A percentile compares a stretch with the other conserved stretches of the same genome.
Evolutionary conservation across 73 alveolate genomes (phyloP).

Genomic region (Tetrahymena elliotti): DNA sequence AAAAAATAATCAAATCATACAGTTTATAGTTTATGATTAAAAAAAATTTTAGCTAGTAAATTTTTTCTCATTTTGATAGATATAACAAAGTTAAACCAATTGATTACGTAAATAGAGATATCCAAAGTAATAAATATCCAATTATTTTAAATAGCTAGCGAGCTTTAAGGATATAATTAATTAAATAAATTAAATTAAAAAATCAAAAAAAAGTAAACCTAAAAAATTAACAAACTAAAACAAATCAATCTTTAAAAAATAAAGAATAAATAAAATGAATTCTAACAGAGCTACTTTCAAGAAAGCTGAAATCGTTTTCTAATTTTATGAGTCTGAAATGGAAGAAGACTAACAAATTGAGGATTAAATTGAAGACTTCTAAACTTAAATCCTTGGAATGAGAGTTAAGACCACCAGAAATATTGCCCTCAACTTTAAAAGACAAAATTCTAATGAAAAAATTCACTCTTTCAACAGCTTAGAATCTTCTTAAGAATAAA

Average conservation of each 20-base stretch:
- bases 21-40: too few species aligned
- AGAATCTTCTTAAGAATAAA: background rate
- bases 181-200: background rate
- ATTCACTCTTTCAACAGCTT: background rate
- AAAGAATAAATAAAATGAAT: background rate
- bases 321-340: background rate
- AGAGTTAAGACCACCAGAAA: background rate
- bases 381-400: background rate
- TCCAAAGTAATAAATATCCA: background rate
- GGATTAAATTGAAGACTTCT: background rate
- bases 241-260: background rate
- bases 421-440: background rate
- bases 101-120: background rate
- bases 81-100: background rate
- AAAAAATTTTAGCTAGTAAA: background rate
- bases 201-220: background rate
- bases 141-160: background rate
- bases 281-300: background rate
- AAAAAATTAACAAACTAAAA: background rate
- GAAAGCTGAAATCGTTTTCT: background rate
- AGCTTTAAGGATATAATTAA: background rate
- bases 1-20: background rate
- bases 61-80: background rate
- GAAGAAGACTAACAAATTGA: background rate
- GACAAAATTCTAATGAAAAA: background rate